Conservation (phyloP, 108 stramenopile species). For the Cyclotella cryptica region DNA sequence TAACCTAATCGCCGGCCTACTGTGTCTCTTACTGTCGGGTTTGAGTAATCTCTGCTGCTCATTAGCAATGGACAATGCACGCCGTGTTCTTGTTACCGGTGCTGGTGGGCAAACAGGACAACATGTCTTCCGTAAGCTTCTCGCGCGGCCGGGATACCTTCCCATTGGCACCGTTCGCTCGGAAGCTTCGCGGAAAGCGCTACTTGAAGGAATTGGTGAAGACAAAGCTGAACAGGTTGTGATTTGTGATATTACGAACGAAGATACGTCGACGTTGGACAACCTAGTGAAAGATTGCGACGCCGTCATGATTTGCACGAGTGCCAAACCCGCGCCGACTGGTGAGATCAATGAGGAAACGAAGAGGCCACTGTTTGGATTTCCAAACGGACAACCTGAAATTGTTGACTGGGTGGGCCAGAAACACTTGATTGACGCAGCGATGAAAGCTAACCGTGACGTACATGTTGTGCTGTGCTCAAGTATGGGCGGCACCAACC, state of each 20-base stretch:
- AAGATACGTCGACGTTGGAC: constrained; percentile 44
- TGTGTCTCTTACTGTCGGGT: constrained; percentile 4
- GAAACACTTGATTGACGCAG: constrained; percentile 89
- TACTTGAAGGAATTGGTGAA: constrained; percentile 45
- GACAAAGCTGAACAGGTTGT: constrained; percentile 47
- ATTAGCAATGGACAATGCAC: constrained; percentile 21
- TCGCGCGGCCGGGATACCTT: constrained; percentile 35
- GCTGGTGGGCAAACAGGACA: constrained; percentile 82
- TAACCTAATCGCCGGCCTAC: neutral
- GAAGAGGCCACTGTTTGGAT: constrained; percentile 65
- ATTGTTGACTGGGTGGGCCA: constrained; percentile 87
- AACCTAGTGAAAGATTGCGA: constrained; percentile 64
- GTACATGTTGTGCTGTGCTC: constrained; percentile 79
- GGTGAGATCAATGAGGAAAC: constrained; percentile 63
- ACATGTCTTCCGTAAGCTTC: constrained; percentile 65
- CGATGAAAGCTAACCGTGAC: constrained; percentile 45
- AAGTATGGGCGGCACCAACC: constrained; percentile 86
- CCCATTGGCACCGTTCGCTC: constrained; percentile 61
- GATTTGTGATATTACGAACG: constrained; percentile 65
- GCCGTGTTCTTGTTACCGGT: constrained; percentile 68
- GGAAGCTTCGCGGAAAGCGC: constrained; percentile 50
- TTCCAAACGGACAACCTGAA: constrained; percentile 72
- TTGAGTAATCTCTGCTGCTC: constrained; percentile 14
- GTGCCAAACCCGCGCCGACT: constrained; percentile 77
- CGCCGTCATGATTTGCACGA: constrained; percentile 81